These are phyloP conservation scores for Pharus latifolius DNA, from an alignment of 176 grass and related monocot genomes.

Conservation along the genomic window DNA sequence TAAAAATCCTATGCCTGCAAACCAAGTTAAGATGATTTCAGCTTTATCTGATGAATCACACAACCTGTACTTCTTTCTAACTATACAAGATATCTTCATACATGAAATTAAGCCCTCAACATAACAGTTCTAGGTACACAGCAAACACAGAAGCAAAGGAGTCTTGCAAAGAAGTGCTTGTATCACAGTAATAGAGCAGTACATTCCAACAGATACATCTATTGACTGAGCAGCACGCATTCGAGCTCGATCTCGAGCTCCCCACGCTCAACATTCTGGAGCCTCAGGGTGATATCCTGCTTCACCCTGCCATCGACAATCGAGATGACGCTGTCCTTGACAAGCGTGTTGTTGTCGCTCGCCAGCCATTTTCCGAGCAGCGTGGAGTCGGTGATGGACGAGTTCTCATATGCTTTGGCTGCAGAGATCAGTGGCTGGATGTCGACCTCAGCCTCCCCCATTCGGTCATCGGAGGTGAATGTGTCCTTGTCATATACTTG, in stretches of 20 bases:
- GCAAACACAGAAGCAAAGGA: background rate
- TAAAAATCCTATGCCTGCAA: too few species aligned
- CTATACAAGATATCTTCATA: slow-evolving; percentile 16
- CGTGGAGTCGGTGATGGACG: slow-evolving; percentile 15
- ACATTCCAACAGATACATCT: background rate
- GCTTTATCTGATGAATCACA: too few species aligned
- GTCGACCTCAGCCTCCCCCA: slow-evolving; percentile 89
- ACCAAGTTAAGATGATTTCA: background rate
- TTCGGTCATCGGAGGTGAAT: slow-evolving; percentile 75
- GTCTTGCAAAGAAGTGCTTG: background rate
- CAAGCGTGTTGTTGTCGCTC: slow-evolving; percentile 43
- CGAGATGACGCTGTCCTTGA: slow-evolving; percentile 61
- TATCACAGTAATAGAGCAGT: background rate
- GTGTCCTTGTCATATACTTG: slow-evolving; percentile 95
- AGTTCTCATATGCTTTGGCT: slow-evolving; percentile 61
- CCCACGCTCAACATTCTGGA: slow-evolving; percentile 84
- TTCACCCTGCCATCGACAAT: slow-evolving; percentile 57
- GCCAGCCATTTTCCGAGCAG: slow-evolving; percentile 62
- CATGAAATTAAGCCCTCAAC: background rate
- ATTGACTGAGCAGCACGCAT: slow-evolving; percentile 86
- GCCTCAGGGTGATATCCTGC: slow-evolving; percentile 60
- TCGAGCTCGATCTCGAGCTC: slow-evolving; percentile 83
- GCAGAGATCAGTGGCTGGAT: slow-evolving; percentile 69
- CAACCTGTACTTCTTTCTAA: slow-evolving; percentile 15
- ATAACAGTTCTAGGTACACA: slow-evolving; percentile 9